Percentiles rank a stretch among this genome's conserved stretches.
These are phyloP conservation scores for Neolentinus lepideus DNA, from an alignment of 1,284 basidiomycete genomes.

Conservation along the genomic window DNA sequence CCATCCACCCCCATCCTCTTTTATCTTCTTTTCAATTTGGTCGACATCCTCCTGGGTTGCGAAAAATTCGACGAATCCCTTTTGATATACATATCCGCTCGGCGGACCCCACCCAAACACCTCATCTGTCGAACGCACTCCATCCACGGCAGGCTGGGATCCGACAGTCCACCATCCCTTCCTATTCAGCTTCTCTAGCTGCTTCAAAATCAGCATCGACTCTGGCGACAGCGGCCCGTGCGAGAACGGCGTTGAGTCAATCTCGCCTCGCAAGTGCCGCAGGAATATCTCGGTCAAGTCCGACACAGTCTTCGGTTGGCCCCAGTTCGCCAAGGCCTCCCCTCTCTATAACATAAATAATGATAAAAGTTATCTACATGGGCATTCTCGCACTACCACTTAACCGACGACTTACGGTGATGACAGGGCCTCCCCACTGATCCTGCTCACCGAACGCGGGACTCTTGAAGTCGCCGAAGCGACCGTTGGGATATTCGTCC, in stretches of 20 bases:
- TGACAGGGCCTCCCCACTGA: constrained; percentile 60
- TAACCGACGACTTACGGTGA: constrained; percentile 36
- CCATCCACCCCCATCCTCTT: constrained; percentile 49
- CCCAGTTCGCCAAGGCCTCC: constrained; percentile 76
- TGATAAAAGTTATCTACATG: neutral
- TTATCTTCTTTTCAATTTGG: constrained; percentile 52
- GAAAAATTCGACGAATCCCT: constrained; percentile 97
- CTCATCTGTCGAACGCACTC: constrained; percentile 64
- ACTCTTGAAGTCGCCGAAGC: constrained; percentile 97
- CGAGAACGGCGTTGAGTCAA: constrained; percentile 86
- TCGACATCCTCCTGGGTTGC: constrained; percentile 61
- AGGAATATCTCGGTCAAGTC: constrained; percentile 83
- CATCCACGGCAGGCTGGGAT: constrained; percentile 93
- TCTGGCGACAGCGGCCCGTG: constrained; percentile 80
- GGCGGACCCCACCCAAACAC: constrained; percentile 91
- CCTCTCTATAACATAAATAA: constrained; percentile 35
- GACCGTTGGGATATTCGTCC: constrained; percentile 99
- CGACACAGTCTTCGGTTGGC: constrained; percentile 58
- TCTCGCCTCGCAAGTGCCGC: constrained; percentile 59
- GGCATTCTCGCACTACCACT: neutral
- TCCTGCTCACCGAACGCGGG: constrained; percentile 87
- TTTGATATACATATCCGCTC: constrained; percentile 94
- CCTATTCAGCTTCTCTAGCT: constrained; percentile 73
- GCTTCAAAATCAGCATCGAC: constrained; percentile 74
- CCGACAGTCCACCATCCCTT: constrained; percentile 93